Evolutionary conservation across 768 basidiomycete genomes (phyloP).

Genomic region (Infundibulicybe gibba): DNA sequence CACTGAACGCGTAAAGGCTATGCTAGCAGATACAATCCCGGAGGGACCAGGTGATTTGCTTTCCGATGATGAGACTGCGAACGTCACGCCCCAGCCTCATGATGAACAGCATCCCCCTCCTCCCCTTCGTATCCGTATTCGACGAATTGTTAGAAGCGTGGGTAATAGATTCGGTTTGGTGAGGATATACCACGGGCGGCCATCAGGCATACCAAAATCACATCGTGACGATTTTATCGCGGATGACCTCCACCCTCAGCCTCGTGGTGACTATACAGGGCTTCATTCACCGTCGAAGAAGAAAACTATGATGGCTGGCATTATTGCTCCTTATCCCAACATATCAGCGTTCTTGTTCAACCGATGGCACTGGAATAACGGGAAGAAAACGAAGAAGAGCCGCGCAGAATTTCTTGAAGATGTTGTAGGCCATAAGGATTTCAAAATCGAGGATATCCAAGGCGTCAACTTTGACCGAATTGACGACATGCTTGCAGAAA

Average conservation of each 20-base stretch:
- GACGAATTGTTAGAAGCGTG: conserved; percentile 10
- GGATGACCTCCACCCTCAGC: conserved; percentile 3
- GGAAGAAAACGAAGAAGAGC: conserved; percentile 9
- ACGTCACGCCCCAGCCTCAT: no score
- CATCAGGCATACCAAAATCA: conserved; percentile 6
- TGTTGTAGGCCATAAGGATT: conserved; percentile 8
- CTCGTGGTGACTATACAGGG: no score
- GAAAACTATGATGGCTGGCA: conserved; percentile 1
- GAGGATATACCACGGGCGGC: conserved; percentile 13
- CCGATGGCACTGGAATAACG: conserved; percentile 14
- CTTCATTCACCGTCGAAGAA: no score
- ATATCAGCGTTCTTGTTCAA: conserved; percentile 16
- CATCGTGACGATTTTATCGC: conserved; percentile 6
- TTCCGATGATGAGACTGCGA: no score
- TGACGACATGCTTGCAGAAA: conserved; percentile 11
- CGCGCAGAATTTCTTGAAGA: conserved; percentile 8
- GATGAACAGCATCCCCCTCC: no score
- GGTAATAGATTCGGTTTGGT: conserved; percentile 15
- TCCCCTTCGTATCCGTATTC: conserved; percentile 7
- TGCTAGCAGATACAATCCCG: no score
- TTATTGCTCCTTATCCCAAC: conserved; percentile 20
- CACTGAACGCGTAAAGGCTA: no score
- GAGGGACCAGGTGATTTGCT: no score
- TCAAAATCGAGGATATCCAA: conserved; percentile 11
- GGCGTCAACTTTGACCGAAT: conserved; percentile 17